Base-by-base conservation (phyloP, 2,329 filamentous ascomycete genomes). In the Botryotinia globosa region DNA sequence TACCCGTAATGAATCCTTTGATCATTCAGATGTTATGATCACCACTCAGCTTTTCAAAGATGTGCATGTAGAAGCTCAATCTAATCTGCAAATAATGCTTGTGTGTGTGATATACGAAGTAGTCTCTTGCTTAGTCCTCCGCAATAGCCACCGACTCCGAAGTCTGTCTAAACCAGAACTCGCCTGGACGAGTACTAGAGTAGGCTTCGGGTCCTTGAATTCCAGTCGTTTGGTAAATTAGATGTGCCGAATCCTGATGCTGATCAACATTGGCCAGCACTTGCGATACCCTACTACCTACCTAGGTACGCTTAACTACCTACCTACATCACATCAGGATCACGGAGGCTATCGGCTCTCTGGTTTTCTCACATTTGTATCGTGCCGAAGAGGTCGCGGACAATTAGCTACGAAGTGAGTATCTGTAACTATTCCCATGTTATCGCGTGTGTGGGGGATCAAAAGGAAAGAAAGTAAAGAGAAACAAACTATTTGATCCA, bases 171-270 rank as follows among this genome's bases (percentile, higher is more conserved):
- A 56, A 25, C 18, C 45, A 66, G 20, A 54, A 4, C 25, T 39
- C 45, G 54, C 8, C 1, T 39, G 37, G 37, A 39, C 10, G 37
- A 39, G 37, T 51, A 45, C 25, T 29, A 39, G 44, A 66, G 37
- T 7, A 54, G 32, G 14, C 34, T 51, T 37, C 34, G 64, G 64
- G 45, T 29, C 45, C 65, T 51, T 42, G 32, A 42, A 29, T 64
- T 32, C 68, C 68, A 70, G 68, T 39, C 58, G 68, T 51, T 64
- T 64, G 68, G 68, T 70, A 70, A 54, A 70, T 70, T 64, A 20
- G 44, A 64, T 25, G 42, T 67, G 48, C 48, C 29, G 59, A n/a
- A 56, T 29, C 51, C 16, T 56, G n/a, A 56, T 56, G 51, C 51
- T 56, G 65, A 42, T 67, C 34, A 67, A 32, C 34, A 56, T 42